Percentiles rank a stretch among this genome's conserved stretches.
phyloP scores from a whole-genome alignment of 2,329 filamentous ascomycete species.

The Colletotrichum shisoi region DNA sequence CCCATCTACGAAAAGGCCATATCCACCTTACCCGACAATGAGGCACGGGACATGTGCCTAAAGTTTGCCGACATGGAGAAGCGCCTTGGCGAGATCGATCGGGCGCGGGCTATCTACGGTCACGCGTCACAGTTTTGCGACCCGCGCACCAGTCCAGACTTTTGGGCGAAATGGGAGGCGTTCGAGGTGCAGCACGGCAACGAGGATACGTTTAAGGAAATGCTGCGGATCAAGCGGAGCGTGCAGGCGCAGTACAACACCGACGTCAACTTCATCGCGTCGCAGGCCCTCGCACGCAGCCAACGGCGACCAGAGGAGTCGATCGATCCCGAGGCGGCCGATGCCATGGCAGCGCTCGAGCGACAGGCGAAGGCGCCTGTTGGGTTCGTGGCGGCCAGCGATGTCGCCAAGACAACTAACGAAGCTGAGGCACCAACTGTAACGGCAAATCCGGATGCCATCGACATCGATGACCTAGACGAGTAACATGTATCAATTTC shows the following conservation, averaged over 20 bases:
- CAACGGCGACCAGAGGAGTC: slow-evolving; percentile 65
- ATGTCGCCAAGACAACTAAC: slow-evolving; percentile 69
- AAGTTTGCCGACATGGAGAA: slow-evolving; percentile 99
- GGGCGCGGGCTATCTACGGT: slow-evolving; percentile 92
- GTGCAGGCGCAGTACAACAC: slow-evolving; percentile 99
- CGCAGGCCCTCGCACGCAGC: slow-evolving; percentile 85
- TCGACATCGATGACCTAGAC: slow-evolving; percentile 78
- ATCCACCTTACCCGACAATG: slow-evolving; percentile 86
- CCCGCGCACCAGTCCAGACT: slow-evolving; percentile 84
- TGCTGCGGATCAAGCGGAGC: slow-evolving; percentile 96
- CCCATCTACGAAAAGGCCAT: slow-evolving; percentile 98
- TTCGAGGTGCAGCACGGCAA: slow-evolving; percentile 99
- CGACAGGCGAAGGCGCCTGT: slow-evolving; percentile 85
- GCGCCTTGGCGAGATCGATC: slow-evolving; percentile 89
- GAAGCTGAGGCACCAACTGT: slow-evolving; percentile 53
- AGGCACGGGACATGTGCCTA: slow-evolving; percentile 97
- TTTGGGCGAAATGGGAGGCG: slow-evolving; percentile 96
- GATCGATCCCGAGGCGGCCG: slow-evolving; percentile 62
- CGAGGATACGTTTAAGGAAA: slow-evolving; percentile 99
- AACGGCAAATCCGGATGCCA: slow-evolving; percentile 81
- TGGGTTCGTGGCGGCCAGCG: slow-evolving; percentile 89
- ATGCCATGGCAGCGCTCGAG: slow-evolving; percentile 90
- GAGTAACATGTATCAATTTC: slow-evolving; percentile 54
- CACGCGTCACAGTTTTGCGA: slow-evolving; percentile 98
- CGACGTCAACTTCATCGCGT: slow-evolving; percentile 97